phyloP scores from a whole-genome alignment of 1,284 basidiomycete species.

The Mycosarcoma maydis region DNA sequence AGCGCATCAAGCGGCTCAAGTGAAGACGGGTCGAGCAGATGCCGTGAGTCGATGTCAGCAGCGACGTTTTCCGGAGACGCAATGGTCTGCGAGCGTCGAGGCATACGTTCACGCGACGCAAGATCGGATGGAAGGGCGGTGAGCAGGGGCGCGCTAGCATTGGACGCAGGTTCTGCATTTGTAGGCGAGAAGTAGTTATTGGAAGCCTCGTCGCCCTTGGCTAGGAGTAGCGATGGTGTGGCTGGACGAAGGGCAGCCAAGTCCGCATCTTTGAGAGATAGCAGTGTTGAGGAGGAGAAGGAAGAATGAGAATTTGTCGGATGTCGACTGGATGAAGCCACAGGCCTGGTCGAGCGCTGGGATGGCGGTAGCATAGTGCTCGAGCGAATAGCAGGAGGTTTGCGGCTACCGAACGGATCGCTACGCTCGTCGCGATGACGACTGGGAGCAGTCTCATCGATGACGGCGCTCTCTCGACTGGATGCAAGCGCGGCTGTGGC shows the following conservation, averaged over 20 bases:
- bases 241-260: constrained; percentile 21
- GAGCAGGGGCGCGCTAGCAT: constrained; percentile 17
- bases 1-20: constrained; percentile 40
- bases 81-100: constrained; percentile 36
- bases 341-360: constrained; percentile 6
- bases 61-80: constrained; percentile 40
- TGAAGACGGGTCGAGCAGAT: constrained; percentile 23
- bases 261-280: constrained; percentile 3
- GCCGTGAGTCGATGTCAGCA: constrained; percentile 17
- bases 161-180: constrained; percentile 4
- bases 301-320: not conserved
- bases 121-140: not conserved
- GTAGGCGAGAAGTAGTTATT: constrained; percentile 11
- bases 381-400: constrained; percentile 16
- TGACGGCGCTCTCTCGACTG: constrained; percentile 21
- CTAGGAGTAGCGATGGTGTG: constrained; percentile 34
- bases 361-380: constrained; percentile 18
- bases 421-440: constrained; percentile 7
- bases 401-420: constrained; percentile 9
- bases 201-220: constrained; percentile 9
- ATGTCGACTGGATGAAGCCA: constrained; percentile 1
- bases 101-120: constrained; percentile 2
- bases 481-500: constrained; percentile 18
- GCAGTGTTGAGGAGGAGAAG: constrained; percentile 1
- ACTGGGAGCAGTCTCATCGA: constrained; percentile 13